Evolutionary conservation across 306 rosid species (phyloP), one percentile per base, ranked within the genome.

Genomic region (Cicer chorassanicum): DNA sequence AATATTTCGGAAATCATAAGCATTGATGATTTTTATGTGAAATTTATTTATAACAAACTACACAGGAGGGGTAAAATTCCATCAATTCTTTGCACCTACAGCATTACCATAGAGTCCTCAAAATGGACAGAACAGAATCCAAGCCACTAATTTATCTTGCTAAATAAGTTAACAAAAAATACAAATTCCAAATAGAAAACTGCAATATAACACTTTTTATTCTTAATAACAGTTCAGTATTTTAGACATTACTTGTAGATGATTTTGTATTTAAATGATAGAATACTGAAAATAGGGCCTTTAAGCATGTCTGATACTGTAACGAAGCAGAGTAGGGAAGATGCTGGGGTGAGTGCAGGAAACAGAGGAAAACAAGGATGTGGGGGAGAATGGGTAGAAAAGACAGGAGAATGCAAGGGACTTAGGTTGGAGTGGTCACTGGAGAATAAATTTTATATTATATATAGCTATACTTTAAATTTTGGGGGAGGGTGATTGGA

Each of bases 1-100:
- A 75, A 74, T 70, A 74, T 64, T 65, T 79, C 69, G 34, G 75
- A 53, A 68, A 74, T 66, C 51, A 65, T 62, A 75, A 84, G 84
- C 72, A 61, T 68, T 50, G 66, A 63, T 14, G 60, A 61, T 45
- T 39, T 57, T 48, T 14, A 72, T 60, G 68, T 70, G 43, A 41
- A 68, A n/a, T 46, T 72, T 61, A 55, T 19, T 42, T 55, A 78
- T 46, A 53, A 62, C 12, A 72, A 55, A 63, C 68, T 36, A 44
- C 73, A 66, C 9, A 29, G 40, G 29, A 49, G n/a, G 11, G 34
- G 71, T 59, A 24, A 72, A 64, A 71, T 36, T 70, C 75, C 43
- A 13, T 16, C 46, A 72, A 42, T 56, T 59, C 49, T 55, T 82
- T 67, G 42, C 16, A 66, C 21, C 40, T 54, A 14, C n/a, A 15